These are phyloP conservation scores for Closterium sp. DNA, from an alignment of 139 green algal genomes.

Conservation along the genomic window DNA sequence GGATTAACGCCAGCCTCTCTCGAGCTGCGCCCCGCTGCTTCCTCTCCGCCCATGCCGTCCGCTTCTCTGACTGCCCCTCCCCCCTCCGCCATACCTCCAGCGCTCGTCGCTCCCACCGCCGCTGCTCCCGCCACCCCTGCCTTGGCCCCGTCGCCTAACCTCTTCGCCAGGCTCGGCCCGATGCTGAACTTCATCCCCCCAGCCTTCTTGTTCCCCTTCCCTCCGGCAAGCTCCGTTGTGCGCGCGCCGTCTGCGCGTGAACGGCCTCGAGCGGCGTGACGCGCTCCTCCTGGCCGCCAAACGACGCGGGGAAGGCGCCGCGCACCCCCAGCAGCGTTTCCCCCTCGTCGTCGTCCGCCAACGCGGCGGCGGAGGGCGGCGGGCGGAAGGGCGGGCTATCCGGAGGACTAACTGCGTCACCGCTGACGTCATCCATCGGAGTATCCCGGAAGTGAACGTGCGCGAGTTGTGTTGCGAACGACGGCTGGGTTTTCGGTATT, in stretches of 20 bases:
- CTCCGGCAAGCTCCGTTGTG: not conserved
- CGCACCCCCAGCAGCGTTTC: constrained; percentile 23
- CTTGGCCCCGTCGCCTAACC: not conserved
- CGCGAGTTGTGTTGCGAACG: not conserved
- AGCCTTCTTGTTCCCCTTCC: not conserved
- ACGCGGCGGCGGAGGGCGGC: not conserved
- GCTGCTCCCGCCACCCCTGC: not conserved
- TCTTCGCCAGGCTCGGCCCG: not conserved
- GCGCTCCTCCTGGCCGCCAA: constrained; percentile 43
- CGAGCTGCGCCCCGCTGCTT: too few species aligned
- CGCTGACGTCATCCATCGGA: not conserved
- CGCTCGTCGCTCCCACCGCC: not conserved
- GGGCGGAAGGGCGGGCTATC: not conserved
- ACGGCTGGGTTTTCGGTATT: too few species aligned
- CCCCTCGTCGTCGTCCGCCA: constrained; percentile 43
- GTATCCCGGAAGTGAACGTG: not conserved
- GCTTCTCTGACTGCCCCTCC: too few species aligned
- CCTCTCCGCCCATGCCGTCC: not conserved
- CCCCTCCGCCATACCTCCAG: not conserved
- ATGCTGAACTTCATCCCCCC: constrained; percentile 16
- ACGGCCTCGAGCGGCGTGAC: constrained; percentile 15
- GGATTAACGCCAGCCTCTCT: too few species aligned
- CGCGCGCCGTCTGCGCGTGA: constrained; percentile 21
- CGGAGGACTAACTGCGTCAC: constrained; percentile 1
- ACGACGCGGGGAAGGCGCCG: constrained; percentile 23